A percentile compares a stretch with the other conserved stretches of the same genome.
These are phyloP conservation scores for Sordariomycetes sp. DNA, from an alignment of 2,329 filamentous ascomycete species.

Conservation along the genomic window DNA sequence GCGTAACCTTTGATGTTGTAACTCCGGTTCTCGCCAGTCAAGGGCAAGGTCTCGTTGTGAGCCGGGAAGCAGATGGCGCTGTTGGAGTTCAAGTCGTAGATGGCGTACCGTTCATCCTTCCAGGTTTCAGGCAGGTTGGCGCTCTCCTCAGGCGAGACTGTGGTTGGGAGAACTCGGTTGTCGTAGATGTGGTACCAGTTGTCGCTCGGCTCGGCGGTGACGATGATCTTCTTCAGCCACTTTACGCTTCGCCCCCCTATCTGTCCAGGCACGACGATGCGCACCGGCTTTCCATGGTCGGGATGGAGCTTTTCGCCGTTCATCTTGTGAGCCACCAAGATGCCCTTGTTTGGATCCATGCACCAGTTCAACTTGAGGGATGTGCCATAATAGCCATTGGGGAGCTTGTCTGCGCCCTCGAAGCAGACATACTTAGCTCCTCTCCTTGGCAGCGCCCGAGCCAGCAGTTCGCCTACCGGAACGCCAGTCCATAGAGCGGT, in stretches of 20 bases:
- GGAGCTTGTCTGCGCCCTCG: slow-evolving; percentile 80
- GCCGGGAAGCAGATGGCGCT: slow-evolving; percentile 73
- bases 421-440: slow-evolving; percentile 80
- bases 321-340: slow-evolving; percentile 86
- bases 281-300: slow-evolving; percentile 78
- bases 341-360: slow-evolving; percentile 71
- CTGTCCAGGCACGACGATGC: slow-evolving; percentile 79
- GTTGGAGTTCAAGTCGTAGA: slow-evolving; percentile 86
- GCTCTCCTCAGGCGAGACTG: slow-evolving; percentile 72
- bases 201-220: slow-evolving; percentile 71
- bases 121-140: slow-evolving; percentile 67
- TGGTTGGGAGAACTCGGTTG: slow-evolving; percentile 82
- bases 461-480: slow-evolving; percentile 61
- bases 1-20: slow-evolving; percentile 75
- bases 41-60: slow-evolving; percentile 59
- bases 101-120: slow-evolving; percentile 84
- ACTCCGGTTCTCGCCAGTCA: slow-evolving; percentile 32
- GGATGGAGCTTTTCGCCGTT: slow-evolving; percentile 74
- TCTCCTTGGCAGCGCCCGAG: slow-evolving; percentile 55
- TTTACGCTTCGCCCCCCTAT: slow-evolving; percentile 91
- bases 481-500: slow-evolving; percentile 86
- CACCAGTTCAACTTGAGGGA: slow-evolving; percentile 84
- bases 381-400: slow-evolving; percentile 84
- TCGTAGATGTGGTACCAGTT: slow-evolving; percentile 97
- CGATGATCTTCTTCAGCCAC: slow-evolving; percentile 74